Conservation (phyloP, 2,329 filamentous ascomycete species). For the Fusarium redolens region DNA sequence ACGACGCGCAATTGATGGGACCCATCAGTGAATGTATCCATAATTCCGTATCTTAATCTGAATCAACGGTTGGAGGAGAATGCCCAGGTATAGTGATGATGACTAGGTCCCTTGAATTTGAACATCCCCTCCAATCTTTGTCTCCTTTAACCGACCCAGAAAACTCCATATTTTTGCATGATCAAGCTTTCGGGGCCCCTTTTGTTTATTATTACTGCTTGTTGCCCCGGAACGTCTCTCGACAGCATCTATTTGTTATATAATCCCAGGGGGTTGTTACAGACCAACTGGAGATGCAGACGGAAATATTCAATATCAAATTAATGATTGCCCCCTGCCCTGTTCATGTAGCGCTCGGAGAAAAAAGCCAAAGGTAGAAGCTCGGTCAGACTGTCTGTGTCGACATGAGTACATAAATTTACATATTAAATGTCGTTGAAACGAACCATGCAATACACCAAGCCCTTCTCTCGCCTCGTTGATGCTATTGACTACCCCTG, state of each 20-base stretch:
- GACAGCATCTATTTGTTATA: neutral
- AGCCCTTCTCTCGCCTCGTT: conserved; percentile 8
- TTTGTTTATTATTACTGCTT: conserved; percentile 16
- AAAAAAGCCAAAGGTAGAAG: conserved; percentile 4
- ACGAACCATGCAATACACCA: conserved; percentile 9
- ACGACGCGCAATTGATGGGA: conserved; percentile 27
- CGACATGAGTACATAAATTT: neutral
- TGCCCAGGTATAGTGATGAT: neutral
- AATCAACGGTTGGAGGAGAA: conserved; percentile 7
- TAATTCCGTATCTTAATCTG: conserved; percentile 3
- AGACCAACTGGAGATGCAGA: conserved; percentile 3
- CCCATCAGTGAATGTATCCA: neutral
- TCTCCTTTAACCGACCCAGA: conserved; percentile 13
- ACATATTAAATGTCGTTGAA: neutral
- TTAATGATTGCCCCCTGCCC: conserved; percentile 2
- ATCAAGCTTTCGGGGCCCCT: conserved; percentile 28
- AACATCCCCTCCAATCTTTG: conserved; percentile 2
- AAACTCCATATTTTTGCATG: conserved; percentile 25
- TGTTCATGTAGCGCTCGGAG: conserved; percentile 5
- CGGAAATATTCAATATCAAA: conserved; percentile 15
- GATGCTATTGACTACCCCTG: conserved; percentile 11
- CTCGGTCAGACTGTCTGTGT: conserved; percentile 3
- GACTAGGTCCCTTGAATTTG: conserved; percentile 5
- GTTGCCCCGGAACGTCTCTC: conserved; percentile 13
- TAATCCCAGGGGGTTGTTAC: conserved; percentile 13